Evolutionary conservation across 257 asterid genomes (phyloP).

Genomic region (Nyctanthes arbortristis): DNA sequence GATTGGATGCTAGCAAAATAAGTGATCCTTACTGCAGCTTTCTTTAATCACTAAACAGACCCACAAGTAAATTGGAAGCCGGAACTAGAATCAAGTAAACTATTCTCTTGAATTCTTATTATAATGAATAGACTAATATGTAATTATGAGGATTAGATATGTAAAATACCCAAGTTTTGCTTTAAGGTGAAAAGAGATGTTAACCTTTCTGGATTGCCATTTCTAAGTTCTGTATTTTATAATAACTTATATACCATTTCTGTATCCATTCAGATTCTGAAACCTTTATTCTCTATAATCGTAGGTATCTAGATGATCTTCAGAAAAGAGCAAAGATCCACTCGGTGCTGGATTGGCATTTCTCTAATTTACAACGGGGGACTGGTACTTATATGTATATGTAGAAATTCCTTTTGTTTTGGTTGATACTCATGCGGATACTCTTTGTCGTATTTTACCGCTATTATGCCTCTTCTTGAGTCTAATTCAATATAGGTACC

Average conservation of each 20-base stretch:
- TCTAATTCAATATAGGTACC: no score
- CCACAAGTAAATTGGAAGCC: no score
- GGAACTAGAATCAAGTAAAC: no score
- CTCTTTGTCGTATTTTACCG: neutral
- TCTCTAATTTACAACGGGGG: conserved; percentile 75
- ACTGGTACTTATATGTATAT: conserved; percentile 44
- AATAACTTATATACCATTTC: neutral
- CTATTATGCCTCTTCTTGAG: neutral
- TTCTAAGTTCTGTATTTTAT: neutral
- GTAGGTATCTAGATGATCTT: conserved; percentile 83
- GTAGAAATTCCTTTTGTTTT: neutral
- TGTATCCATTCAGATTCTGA: neutral
- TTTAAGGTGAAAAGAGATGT: neutral
- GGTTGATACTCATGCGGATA: neutral
- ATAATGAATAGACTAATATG: neutral
- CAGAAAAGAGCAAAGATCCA: conserved; percentile 66
- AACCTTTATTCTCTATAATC: conserved; percentile 2
- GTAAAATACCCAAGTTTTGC: neutral
- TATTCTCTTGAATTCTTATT: neutral
- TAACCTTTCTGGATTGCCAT: neutral
- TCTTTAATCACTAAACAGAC: no score
- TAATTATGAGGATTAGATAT: neutral
- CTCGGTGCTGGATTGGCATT: conserved; percentile 93
- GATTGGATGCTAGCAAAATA: no score
- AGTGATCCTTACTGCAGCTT: no score